Evolutionary conservation across 192 early-diverging fungal genomes (phyloP).

Genomic region (Phycomyces nitens): DNA sequence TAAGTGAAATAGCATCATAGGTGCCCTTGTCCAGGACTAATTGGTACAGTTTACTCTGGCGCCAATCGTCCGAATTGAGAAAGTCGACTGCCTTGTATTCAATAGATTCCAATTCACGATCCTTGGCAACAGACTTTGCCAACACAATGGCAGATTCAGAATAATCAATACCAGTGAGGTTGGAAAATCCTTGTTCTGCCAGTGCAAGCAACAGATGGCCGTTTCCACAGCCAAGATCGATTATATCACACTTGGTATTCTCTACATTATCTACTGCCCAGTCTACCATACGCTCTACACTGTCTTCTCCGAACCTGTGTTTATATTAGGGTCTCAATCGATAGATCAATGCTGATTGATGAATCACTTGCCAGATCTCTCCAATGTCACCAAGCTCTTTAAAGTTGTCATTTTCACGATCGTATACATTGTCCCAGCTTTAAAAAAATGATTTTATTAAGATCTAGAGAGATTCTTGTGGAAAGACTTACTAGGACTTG

Average conservation of each 20-base stretch:
- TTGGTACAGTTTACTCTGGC: conserved; percentile 32
- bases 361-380: conserved; percentile 69
- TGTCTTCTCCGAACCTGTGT: conserved; percentile 77
- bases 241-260: conserved; percentile 36
- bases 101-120: conserved; percentile 43
- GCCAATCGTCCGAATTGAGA: conserved; percentile 44
- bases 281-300: conserved; percentile 81
- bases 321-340: neutral
- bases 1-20: conserved; percentile 86
- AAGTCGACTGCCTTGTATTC: conserved; percentile 58
- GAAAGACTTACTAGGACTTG: conserved; percentile 51
- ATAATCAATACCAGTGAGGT: conserved; percentile 85
- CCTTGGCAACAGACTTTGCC: conserved; percentile 58
- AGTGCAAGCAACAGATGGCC: conserved; percentile 84
- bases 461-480: conserved; percentile 3
- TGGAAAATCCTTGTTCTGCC: conserved; percentile 61
- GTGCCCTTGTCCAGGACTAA: conserved; percentile 91
- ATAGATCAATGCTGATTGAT: neutral
- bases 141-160: conserved; percentile 72
- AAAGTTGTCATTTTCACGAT: conserved; percentile 77
- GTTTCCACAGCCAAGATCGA: conserved; percentile 93
- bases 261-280: conserved; percentile 63
- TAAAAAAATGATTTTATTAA: too few species aligned
- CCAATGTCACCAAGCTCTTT: conserved; percentile 83
- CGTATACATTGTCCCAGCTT: conserved; percentile 86